These are phyloP conservation scores for Xylaria arbuscula DNA, from an alignment of 2,329 filamentous ascomycete genomes.

Conservation along the genomic window DNA sequence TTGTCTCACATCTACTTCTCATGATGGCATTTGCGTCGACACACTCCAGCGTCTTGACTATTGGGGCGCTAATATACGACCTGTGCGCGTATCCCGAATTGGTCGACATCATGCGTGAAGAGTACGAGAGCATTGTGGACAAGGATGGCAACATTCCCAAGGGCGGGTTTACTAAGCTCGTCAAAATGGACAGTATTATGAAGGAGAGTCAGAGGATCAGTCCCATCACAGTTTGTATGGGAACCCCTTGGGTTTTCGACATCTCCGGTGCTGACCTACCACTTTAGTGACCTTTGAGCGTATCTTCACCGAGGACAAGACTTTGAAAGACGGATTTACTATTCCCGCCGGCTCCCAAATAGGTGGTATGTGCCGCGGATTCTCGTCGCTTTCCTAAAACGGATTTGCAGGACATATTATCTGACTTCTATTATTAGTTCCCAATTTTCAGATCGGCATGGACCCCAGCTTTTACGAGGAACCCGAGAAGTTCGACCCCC, in stretches of 20 bases:
- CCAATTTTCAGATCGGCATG: constrained; percentile 40
- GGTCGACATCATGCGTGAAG: constrained; percentile 54
- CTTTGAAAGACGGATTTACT: constrained; percentile 47
- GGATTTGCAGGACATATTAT: too few species aligned
- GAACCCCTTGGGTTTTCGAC: not conserved
- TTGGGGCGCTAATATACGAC: constrained; percentile 46
- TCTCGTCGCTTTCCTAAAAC: too few species aligned
- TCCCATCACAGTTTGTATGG: constrained; percentile 33
- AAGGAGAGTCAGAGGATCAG: constrained; percentile 52
- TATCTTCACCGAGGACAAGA: constrained; percentile 35
- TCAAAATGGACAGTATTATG: constrained; percentile 52
- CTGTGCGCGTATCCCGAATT: constrained; percentile 51
- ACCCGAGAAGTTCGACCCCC: constrained; percentile 42
- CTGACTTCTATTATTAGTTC: constrained; percentile 31
- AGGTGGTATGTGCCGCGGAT: not conserved
- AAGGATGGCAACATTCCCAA: constrained; percentile 39
- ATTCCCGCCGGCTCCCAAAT: constrained; percentile 46
- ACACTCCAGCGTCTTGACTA: constrained; percentile 46
- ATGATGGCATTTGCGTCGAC: constrained; percentile 48
- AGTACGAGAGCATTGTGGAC: constrained; percentile 45
- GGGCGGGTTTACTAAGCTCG: constrained; percentile 41
- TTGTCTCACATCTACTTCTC: constrained; percentile 42
- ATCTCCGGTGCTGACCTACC: not conserved
- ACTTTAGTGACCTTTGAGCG: constrained; percentile 41
- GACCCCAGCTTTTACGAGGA: constrained; percentile 36